Percentiles rank a stretch among this genome's conserved stretches.
Conservation (phyloP, 306 rosid species). For the Vicia faba region DNA sequence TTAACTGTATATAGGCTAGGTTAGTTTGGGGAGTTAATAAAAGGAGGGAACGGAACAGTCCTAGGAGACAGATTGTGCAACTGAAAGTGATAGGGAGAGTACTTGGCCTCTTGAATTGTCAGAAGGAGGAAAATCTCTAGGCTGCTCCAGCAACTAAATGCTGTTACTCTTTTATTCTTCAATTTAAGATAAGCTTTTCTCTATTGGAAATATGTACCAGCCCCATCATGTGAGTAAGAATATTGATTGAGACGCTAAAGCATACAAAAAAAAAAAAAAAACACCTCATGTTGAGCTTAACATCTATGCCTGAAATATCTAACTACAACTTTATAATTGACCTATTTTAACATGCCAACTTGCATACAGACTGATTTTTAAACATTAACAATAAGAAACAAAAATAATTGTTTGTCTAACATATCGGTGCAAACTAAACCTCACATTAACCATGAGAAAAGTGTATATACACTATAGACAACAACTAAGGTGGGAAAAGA, state of each 20-base stretch:
- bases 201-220: not conserved
- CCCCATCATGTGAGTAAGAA: not conserved
- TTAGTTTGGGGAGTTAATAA: not conserved
- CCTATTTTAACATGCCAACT: conserved; percentile 11
- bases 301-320: not conserved
- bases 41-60: not conserved
- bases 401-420: conserved; percentile 7
- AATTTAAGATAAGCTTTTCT: not conserved
- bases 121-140: not conserved
- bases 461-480: conserved; percentile 10
- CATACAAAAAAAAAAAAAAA: not conserved
- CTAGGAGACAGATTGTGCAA: not conserved
- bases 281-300: conserved; percentile 2
- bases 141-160: not conserved
- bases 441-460: conserved; percentile 7
- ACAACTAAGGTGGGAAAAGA: not conserved
- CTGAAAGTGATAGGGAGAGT: not conserved
- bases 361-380: conserved; percentile 21
- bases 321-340: conserved; percentile 9
- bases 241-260: not conserved
- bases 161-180: not conserved
- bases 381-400: conserved; percentile 4
- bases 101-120: not conserved
- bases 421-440: not conserved
- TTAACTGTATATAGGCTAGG: not conserved